These are phyloP conservation scores for Cokeromyces recurvatus DNA, from an alignment of 371 early-diverging fungal species.

Conservation along the genomic window DNA sequence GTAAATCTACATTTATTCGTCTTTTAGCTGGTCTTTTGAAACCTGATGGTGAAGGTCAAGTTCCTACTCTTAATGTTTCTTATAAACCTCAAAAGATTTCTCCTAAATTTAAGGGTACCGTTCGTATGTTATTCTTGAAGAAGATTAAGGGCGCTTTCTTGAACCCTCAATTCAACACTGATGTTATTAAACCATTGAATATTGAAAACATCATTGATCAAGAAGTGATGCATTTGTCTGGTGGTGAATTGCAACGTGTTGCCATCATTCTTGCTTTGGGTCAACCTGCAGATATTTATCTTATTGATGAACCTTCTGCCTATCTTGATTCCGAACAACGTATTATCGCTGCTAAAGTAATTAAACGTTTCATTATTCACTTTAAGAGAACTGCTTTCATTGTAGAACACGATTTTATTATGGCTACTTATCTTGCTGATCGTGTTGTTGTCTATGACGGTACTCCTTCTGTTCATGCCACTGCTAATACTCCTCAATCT, in stretches of 20 bases:
- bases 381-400: slow-evolving; percentile 98
- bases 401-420: slow-evolving; percentile 99
- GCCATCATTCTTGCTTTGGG: slow-evolving; percentile 96
- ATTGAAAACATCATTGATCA: slow-evolving; percentile 96
- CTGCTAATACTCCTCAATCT: slow-evolving; percentile 85
- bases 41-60: slow-evolving; percentile 77
- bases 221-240: slow-evolving; percentile 90
- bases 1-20: slow-evolving; percentile 98
- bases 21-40: slow-evolving; percentile 90
- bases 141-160: slow-evolving; percentile 91
- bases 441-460: slow-evolving; percentile 99
- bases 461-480: slow-evolving; percentile 85
- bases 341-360: slow-evolving; percentile 98
- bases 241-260: slow-evolving; percentile 99
- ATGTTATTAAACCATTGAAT: slow-evolving; percentile 96
- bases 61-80: slow-evolving; percentile 88
- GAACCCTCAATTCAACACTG: slow-evolving; percentile 97
- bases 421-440: slow-evolving; percentile 99
- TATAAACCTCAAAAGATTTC: slow-evolving; percentile 99
- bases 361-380: slow-evolving; percentile 98
- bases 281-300: slow-evolving; percentile 96
- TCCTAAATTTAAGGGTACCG: slow-evolving; percentile 96
- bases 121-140: slow-evolving; percentile 93
- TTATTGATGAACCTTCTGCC: slow-evolving; percentile 99
- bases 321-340: slow-evolving; percentile 99